Percentiles rank a stretch among this genome's conserved stretches.
Conservation (phyloP, 2,329 filamentous ascomycete species). For the Colletotrichum sp. region DNA sequence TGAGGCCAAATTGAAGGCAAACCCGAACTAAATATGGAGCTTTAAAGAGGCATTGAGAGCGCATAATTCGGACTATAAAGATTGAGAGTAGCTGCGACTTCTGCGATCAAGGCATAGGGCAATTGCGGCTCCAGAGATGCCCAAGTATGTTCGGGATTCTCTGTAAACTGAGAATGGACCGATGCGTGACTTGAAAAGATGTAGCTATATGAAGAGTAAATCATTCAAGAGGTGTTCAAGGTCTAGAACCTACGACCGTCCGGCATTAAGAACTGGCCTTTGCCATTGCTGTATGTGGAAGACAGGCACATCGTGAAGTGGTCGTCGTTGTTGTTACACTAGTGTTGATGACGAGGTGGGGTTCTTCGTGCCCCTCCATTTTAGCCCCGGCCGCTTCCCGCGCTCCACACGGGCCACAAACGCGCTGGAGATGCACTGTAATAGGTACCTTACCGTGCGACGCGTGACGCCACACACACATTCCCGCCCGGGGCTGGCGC, state of each 20-base stretch:
- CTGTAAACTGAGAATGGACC: background rate
- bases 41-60: background rate
- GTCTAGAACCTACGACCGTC: background rate
- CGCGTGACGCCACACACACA: constrained; percentile 4
- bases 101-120: background rate
- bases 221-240: background rate
- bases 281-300: background rate
- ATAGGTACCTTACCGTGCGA: background rate
- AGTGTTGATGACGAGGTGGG: background rate
- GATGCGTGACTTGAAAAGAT: background rate
- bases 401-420: background rate
- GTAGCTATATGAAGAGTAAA: background rate
- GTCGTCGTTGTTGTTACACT: background rate
- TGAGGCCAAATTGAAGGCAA: background rate
- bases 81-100: background rate
- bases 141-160: background rate
- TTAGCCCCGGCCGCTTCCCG: background rate
- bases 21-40: background rate
- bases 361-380: background rate
- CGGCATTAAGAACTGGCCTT: background rate
- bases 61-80: background rate
- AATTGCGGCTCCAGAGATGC: background rate
- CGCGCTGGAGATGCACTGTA: constrained; percentile 4
- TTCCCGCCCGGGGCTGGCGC: background rate
- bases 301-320: background rate